phyloP scores from a whole-genome alignment of 2,329 filamentous ascomycete species.

The Metarhizium robertsii region DNA sequence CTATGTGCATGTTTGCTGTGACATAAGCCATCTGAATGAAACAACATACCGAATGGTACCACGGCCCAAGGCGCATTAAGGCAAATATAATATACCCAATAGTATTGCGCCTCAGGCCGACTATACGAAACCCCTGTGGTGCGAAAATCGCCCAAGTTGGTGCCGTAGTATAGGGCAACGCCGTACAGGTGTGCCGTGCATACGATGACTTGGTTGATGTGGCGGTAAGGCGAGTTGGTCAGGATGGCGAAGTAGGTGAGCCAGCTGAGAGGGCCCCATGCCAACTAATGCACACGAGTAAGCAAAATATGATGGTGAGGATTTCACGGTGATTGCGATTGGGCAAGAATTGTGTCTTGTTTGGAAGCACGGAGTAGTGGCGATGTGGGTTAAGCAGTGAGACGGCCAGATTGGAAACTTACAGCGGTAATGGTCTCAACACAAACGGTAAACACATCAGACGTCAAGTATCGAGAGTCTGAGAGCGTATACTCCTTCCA shows the following conservation, averaged over 20 bases:
- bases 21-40: neutral
- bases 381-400: neutral
- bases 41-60: slow-evolving; percentile 42
- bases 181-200: slow-evolving; percentile 51
- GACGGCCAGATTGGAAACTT: slow-evolving; percentile 19
- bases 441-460: slow-evolving; percentile 76
- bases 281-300: slow-evolving; percentile 23
- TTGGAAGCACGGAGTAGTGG: neutral
- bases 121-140: slow-evolving; percentile 39
- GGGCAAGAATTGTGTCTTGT: neutral
- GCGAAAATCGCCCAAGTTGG: slow-evolving; percentile 39
- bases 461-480: slow-evolving; percentile 78
- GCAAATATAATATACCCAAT: slow-evolving; percentile 53
- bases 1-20: neutral
- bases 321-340: neutral
- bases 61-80: slow-evolving; percentile 53
- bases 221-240: slow-evolving; percentile 31
- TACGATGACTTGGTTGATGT: slow-evolving; percentile 41
- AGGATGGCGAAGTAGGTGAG: slow-evolving; percentile 37
- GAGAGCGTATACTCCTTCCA: slow-evolving; percentile 91
- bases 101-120: slow-evolving; percentile 51
- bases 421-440: slow-evolving; percentile 78
- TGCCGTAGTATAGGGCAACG: slow-evolving; percentile 53
- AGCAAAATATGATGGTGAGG: neutral
- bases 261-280: slow-evolving; percentile 51